phyloP scores from a whole-genome alignment of 106 monocot species.

The Triglochin maritima region DNA sequence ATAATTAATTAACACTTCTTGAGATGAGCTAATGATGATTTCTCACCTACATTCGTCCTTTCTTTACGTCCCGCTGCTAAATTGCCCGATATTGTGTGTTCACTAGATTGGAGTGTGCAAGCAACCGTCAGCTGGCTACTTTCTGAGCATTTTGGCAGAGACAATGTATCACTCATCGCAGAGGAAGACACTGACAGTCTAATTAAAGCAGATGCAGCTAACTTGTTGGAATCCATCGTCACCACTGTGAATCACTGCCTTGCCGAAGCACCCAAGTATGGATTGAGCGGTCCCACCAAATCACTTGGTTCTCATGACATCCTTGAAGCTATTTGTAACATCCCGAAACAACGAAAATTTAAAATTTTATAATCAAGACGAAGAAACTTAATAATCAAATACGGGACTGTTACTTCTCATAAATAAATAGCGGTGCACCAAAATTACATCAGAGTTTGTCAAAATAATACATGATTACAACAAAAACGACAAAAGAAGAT shows the following conservation, averaged over 20 bases:
- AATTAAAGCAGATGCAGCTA: conserved; percentile 27
- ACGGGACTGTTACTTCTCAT: no score
- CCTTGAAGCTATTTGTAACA: conserved; percentile 67
- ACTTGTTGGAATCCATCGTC: conserved; percentile 60
- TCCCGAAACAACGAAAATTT: no score
- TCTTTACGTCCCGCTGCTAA: background rate
- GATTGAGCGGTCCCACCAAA: conserved; percentile 39
- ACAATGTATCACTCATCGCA: conserved; percentile 68
- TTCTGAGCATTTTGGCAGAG: conserved; percentile 45
- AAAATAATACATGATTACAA: no score
- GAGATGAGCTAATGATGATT: background rate
- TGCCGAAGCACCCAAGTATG: conserved; percentile 53
- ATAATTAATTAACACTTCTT: background rate
- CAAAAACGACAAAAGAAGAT: no score
- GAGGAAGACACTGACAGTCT: conserved; percentile 72
- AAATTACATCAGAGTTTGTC: no score
- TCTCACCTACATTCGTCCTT: background rate
- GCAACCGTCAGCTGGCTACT: conserved; percentile 83
- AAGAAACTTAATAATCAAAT: no score
- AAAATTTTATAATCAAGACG: no score
- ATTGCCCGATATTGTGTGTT: background rate
- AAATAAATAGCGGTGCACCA: no score
- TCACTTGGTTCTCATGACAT: conserved; percentile 31
- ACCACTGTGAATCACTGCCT: conserved; percentile 53
- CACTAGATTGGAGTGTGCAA: conserved; percentile 86